Percentiles rank a stretch among this genome's conserved stretches.
Conservation (phyloP, 2,329 filamentous ascomycete species). For the Arthrobotrys conoides region DNA sequence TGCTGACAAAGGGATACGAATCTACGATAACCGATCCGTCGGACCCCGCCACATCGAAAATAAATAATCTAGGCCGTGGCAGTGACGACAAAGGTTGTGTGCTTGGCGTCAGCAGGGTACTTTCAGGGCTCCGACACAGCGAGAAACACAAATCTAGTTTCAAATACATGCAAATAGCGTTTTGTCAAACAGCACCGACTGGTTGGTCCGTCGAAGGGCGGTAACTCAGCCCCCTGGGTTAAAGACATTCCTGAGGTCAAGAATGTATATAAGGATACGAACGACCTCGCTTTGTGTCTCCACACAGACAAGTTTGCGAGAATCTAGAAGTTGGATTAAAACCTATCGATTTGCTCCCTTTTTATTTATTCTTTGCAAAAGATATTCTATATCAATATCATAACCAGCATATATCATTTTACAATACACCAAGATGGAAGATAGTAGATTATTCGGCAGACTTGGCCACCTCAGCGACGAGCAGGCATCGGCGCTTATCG, state of each 20-base stretch:
- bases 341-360: too few relatives aligned
- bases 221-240: conserved; percentile 12
- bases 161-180: conserved; percentile 19
- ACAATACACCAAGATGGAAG: conserved; percentile 27
- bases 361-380: background rate
- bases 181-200: conserved; percentile 33
- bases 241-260: conserved; percentile 3
- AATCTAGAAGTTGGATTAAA: too few relatives aligned
- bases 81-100: conserved; percentile 33
- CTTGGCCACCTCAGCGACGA: conserved; percentile 48
- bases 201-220: background rate
- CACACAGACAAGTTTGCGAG: background rate
- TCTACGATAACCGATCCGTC: background rate
- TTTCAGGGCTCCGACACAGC: conserved; percentile 20
- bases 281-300: background rate
- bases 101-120: conserved; percentile 54
- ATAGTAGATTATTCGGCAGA: conserved; percentile 35
- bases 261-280: conserved; percentile 3
- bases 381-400: background rate
- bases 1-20: background rate
- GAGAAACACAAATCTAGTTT: conserved; percentile 47
- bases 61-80: background rate
- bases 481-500: conserved; percentile 34
- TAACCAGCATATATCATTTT: background rate
- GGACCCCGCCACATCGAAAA: conserved; percentile 12